Evolutionary conservation across 1,284 basidiomycete species (phyloP), one percentile per base, ranked within the genome.

Genomic region (Boletus semigastroideus): DNA sequence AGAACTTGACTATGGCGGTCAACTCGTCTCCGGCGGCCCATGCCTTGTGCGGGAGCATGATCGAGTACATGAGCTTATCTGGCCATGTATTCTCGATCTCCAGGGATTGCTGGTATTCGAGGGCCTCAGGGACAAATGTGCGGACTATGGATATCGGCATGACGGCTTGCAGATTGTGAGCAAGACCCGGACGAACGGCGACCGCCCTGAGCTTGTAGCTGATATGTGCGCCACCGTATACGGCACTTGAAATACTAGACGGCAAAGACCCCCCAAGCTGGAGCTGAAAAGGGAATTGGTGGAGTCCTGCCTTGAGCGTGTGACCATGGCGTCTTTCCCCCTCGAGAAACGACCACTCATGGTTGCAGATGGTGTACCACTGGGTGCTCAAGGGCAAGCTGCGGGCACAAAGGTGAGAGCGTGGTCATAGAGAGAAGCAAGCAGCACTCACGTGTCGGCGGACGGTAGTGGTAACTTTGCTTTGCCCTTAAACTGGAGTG

Each of bases 11-110:
- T 19, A 89, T 75, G 1, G 91, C 86, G 0, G 86, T 87, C 50
- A 96, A 75, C 14, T 78, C 80, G 70, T 96, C 93, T 6, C 94
- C 93, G 0, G 87, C 90, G 0, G 92, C 91, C 83, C 90, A 97
- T 0, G 94, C 94, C 67, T 92, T 93, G 75, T 92, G 89, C 0
- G 90, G 90, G 41, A 93, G 71, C 76, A 88, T 83, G 63, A 95
- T 83, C 8, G 87, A 86, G 71, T 94, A 94, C 90, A 94, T 94
- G 68, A 95, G 75, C 73, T 96, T 98, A 37, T 90, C 89, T 0
- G 94, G 94, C 94, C 94, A 98, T 13, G 92, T 94, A 70, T 95
- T 96, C 71, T 96, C 93, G 56, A 90, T 87, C 70, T 98, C 94
- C 53, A 96, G 80, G 2, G 92, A 94, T 69, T 97, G 94, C 65